Evolutionary conservation across 1,139 yeast species (phyloP).

Genomic region (Hemisphaericaspora xylofermentans): DNA sequence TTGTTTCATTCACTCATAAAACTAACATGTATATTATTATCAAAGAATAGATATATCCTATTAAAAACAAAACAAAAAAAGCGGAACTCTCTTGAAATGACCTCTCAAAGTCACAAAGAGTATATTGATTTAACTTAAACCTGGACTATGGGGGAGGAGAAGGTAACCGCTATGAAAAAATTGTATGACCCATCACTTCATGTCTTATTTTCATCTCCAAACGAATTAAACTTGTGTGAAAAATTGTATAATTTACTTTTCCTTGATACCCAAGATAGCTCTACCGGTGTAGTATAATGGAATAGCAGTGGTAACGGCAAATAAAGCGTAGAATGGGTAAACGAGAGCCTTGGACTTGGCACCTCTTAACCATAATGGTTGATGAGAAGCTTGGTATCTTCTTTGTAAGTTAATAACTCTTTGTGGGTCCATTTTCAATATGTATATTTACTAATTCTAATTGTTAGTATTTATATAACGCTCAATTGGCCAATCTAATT

Average conservation of each 20-base stretch:
- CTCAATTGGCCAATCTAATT: neutral
- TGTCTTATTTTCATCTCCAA: too few species aligned
- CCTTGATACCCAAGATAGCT: slow-evolving; percentile 63
- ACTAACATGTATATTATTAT: slow-evolving; percentile 1
- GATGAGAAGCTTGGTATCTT: slow-evolving; percentile 67
- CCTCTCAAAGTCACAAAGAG: neutral
- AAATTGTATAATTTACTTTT: slow-evolving; percentile 20
- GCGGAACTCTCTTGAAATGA: slow-evolving; percentile 1
- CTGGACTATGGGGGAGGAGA: too few species aligned
- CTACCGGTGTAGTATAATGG: slow-evolving; percentile 78
- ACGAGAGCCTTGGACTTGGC: slow-evolving; percentile 74
- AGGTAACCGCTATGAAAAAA: too few species aligned
- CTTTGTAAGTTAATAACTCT: slow-evolving; percentile 75
- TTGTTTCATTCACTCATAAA: neutral
- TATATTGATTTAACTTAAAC: neutral
- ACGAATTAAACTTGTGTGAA: too few species aligned
- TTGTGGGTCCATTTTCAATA: slow-evolving; percentile 50
- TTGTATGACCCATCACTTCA: neutral
- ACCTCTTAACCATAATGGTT: slow-evolving; percentile 75
- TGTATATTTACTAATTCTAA: neutral
- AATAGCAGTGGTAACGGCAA: slow-evolving; percentile 68
- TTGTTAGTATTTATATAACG: neutral
- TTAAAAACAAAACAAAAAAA: neutral
- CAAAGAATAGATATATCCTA: slow-evolving; percentile 1
- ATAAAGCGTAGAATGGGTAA: slow-evolving; percentile 87